Percentiles rank a stretch among this genome's conserved stretches.
Evolutionary conservation across 129 eudicot genomes (phyloP).

Genomic region (carrot (Daucus carota)): DH1_v3.0 NC_030386.2:21066501-21067000

Average conservation of each 20-base stretch:
- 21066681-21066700: conserved; percentile 1
- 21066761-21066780: neutral
- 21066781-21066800: conserved; percentile 32
- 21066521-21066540: too few relatives aligned
- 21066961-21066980: neutral
- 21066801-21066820: conserved; percentile 66
- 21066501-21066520: too few relatives aligned
- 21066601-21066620: neutral
- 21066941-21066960: neutral
- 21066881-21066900: conserved; percentile 68
- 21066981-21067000: neutral
- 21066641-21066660: neutral
- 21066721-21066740: neutral
- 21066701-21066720: neutral
- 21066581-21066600: too few relatives aligned
- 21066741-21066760: neutral
- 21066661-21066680: neutral
- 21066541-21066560: too few relatives aligned
- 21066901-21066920: conserved; percentile 9
- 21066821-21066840: conserved; percentile 81
- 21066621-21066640: neutral
- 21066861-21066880: conserved; percentile 86
- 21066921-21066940: neutral
- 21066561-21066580: neutral
- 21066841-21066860: conserved; percentile 95